A percentile compares a stretch with the other conserved stretches of the same genome.
Conservation (phyloP, 2,329 filamentous ascomycete genomes). For the Alternaria brassicae region DNA sequence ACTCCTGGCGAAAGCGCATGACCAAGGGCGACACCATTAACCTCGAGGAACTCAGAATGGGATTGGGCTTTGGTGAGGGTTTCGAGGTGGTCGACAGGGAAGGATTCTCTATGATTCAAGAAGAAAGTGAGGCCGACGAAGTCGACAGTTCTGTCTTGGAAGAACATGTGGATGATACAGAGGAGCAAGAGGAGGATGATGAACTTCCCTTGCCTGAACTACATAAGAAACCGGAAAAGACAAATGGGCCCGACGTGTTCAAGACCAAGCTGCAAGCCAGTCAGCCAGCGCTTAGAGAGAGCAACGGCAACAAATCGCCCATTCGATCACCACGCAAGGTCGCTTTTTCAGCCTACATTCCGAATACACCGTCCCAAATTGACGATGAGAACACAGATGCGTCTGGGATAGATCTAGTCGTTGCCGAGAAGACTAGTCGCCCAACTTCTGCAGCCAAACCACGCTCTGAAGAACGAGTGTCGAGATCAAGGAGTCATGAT, state of each 20-base stretch:
- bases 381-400: constrained; percentile 44
- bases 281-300: constrained; percentile 45
- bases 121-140: constrained; percentile 31
- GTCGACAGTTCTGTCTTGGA: constrained; percentile 40
- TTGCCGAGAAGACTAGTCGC: constrained; percentile 24
- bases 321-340: constrained; percentile 50
- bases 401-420: constrained; percentile 39
- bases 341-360: constrained; percentile 47
- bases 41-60: constrained; percentile 66
- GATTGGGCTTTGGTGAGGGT: constrained; percentile 63
- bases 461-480: constrained; percentile 27
- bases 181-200: constrained; percentile 14
- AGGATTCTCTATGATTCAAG: constrained; percentile 38
- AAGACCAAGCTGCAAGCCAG: constrained; percentile 43
- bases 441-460: constrained; percentile 27
- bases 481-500: constrained; percentile 33
- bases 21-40: constrained; percentile 72
- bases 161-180: constrained; percentile 37
- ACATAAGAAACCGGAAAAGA: constrained; percentile 27
- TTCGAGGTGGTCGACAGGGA: constrained; percentile 43
- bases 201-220: constrained; percentile 36
- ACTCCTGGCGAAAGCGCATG: constrained; percentile 88
- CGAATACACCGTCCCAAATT: constrained; percentile 41
- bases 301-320: constrained; percentile 46
- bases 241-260: constrained; percentile 40